Evolutionary conservation across 176 grass and related monocot genomes (phyloP).

Genomic region (Tuctoria greenei): DNA sequence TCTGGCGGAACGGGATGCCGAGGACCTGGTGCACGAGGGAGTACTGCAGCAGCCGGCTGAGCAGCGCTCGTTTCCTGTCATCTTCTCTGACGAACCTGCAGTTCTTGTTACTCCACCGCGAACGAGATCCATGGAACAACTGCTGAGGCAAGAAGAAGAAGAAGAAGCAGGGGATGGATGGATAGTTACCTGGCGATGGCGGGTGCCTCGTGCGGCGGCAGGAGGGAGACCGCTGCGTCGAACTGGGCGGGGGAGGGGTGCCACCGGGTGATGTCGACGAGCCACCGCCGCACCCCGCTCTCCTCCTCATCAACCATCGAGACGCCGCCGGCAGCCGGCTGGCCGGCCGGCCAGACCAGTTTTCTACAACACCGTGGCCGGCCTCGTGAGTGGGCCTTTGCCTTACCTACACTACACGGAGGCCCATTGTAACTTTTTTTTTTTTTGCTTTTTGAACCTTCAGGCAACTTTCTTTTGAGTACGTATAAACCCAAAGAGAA

Average conservation of each 20-base stretch:
- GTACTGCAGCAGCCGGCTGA: conserved; percentile 78
- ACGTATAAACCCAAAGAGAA: too few relatives aligned
- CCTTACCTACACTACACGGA: too few relatives aligned
- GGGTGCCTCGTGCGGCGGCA: conserved; percentile 47
- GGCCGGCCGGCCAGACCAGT: too few relatives aligned
- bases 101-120: too few relatives aligned
- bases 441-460: too few relatives aligned
- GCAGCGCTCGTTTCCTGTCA: conserved; percentile 74
- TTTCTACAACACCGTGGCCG: too few relatives aligned
- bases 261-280: conserved; percentile 62
- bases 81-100: conserved; percentile 68
- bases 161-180: background rate
- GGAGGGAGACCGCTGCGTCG: conserved; percentile 36
- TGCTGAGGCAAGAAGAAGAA: background rate
- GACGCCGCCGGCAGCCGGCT: too few relatives aligned
- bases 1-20: conserved; percentile 49
- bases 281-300: conserved; percentile 50
- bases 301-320: background rate
- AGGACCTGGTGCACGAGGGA: conserved; percentile 55
- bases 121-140: too few relatives aligned
- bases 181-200: conserved; percentile 42
- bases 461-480: too few relatives aligned
- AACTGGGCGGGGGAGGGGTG: conserved; percentile 51
- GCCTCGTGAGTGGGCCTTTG: too few relatives aligned
- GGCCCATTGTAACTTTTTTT: too few relatives aligned